phyloP scores from a whole-genome alignment of 1,139 yeast species.

The Sugiyamaella xylanicola region DNA sequence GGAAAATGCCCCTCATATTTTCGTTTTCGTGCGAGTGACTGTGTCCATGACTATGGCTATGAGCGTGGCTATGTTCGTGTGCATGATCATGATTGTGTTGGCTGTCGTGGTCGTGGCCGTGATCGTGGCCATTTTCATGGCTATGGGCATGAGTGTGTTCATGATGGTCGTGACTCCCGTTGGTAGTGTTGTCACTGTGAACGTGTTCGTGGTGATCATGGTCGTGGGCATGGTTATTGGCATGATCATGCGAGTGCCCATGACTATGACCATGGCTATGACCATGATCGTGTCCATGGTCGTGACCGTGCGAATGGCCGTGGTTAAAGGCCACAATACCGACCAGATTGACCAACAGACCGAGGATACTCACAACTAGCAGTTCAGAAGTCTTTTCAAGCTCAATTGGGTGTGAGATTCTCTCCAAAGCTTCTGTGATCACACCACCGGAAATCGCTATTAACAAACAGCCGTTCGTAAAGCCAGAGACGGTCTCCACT shows the following conservation, averaged over 20 bases:
- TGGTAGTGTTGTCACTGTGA: slow-evolving; percentile 31
- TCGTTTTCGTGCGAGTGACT: slow-evolving; percentile 53
- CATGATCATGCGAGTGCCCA: slow-evolving; percentile 54
- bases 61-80: slow-evolving; percentile 12
- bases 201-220: slow-evolving; percentile 39
- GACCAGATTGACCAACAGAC: slow-evolving; percentile 82
- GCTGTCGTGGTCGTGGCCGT: slow-evolving; percentile 8
- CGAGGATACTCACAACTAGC: slow-evolving; percentile 78
- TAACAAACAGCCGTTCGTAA: slow-evolving; percentile 86
- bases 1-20: slow-evolving; percentile 91
- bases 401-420: slow-evolving; percentile 74
- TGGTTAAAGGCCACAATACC: slow-evolving; percentile 96
- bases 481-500: slow-evolving; percentile 91
- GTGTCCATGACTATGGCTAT: slow-evolving; percentile 23
- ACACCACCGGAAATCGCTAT: slow-evolving; percentile 90
- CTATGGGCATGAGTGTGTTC: slow-evolving; percentile 25
- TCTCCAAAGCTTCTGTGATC: slow-evolving; percentile 79
- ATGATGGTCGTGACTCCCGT: slow-evolving; percentile 35
- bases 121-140: slow-evolving; percentile 27
- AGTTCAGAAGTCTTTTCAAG: slow-evolving; percentile 84
- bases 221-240: slow-evolving; percentile 45
- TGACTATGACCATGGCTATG: slow-evolving; percentile 56
- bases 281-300: slow-evolving; percentile 39
- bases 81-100: slow-evolving; percentile 1
- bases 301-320: slow-evolving; percentile 54